These are phyloP conservation scores for Holtermanniella nyarrowii DNA, from an alignment of 768 basidiomycete genomes.

Conservation along the genomic window DNA sequence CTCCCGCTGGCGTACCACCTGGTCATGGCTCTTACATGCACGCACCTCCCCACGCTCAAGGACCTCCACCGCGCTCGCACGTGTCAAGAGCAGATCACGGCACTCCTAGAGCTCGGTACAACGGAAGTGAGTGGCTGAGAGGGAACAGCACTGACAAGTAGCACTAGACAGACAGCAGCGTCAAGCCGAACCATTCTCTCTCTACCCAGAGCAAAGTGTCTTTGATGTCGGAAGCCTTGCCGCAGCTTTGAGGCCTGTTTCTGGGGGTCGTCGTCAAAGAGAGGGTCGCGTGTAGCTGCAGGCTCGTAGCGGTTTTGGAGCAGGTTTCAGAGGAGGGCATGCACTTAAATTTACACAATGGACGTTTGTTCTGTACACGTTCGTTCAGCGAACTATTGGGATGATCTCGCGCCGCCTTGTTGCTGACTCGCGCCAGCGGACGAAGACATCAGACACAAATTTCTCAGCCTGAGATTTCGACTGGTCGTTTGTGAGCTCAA, in stretches of 20 bases:
- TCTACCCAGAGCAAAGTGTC: neutral
- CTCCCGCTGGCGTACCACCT: conserved; percentile 28
- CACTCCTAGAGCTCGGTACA: conserved; percentile 23
- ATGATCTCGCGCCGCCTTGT: no score
- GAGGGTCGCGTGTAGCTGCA: neutral
- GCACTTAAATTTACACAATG: no score
- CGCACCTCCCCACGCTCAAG: conserved; percentile 5
- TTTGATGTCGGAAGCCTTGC: neutral
- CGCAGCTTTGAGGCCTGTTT: neutral
- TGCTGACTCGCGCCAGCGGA: no score
- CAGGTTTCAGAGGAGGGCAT: no score
- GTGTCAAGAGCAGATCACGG: conserved; percentile 14
- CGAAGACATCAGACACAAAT: no score
- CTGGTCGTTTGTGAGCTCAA: no score
- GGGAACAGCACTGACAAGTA: neutral
- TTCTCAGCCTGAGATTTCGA: no score
- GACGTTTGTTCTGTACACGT: no score
- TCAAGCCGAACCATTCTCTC: neutral
- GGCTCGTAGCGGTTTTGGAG: neutral
- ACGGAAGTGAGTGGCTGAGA: conserved; percentile 21
- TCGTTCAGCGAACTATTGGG: no score
- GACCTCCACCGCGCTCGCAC: conserved; percentile 3
- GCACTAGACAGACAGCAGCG: neutral
- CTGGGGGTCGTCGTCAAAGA: neutral
- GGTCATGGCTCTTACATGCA: neutral